phyloP scores from a whole-genome alignment of 2,329 filamentous ascomycete genomes.

The Penicillium sp. region DNA sequence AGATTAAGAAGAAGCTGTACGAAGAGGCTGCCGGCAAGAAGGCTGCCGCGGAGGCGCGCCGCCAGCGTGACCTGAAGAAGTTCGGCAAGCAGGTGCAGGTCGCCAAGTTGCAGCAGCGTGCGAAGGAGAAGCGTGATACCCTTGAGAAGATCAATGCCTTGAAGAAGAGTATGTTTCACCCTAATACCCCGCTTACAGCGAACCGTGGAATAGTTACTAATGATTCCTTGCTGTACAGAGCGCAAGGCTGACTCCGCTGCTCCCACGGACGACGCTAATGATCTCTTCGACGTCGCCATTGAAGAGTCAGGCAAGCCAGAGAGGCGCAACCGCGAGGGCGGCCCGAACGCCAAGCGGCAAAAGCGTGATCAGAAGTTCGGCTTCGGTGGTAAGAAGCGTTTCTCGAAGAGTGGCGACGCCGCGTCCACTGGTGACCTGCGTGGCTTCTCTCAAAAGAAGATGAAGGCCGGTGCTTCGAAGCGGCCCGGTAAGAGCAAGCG shows the following conservation, averaged over 20 bases:
- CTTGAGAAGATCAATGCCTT: slow-evolving; percentile 93
- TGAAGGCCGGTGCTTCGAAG: slow-evolving; percentile 65
- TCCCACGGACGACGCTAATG: slow-evolving; percentile 68
- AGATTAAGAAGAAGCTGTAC: slow-evolving; percentile 88
- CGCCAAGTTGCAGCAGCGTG: slow-evolving; percentile 90
- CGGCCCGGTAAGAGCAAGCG: slow-evolving; percentile 56
- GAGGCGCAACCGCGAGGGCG: slow-evolving; percentile 46
- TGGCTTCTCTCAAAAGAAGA: slow-evolving; percentile 78
- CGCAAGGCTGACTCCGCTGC: slow-evolving; percentile 68
- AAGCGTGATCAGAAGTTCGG: slow-evolving; percentile 97
- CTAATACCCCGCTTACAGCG: neutral
- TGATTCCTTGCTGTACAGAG: slow-evolving; percentile 57
- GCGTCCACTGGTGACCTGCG: slow-evolving; percentile 77
- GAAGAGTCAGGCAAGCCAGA: slow-evolving; percentile 66
- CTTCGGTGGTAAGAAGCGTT: slow-evolving; percentile 93
- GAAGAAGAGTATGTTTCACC: slow-evolving; percentile 80
- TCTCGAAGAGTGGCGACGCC: slow-evolving; percentile 88
- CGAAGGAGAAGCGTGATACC: slow-evolving; percentile 88
- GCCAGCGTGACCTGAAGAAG: slow-evolving; percentile 94
- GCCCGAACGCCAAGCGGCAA: slow-evolving; percentile 66
- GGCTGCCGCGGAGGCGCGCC: slow-evolving; percentile 85
- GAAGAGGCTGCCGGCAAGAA: slow-evolving; percentile 93
- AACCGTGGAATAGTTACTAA: slow-evolving; percentile 20
- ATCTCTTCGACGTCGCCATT: slow-evolving; percentile 88
- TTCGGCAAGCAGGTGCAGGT: slow-evolving; percentile 98